Evolutionary conservation across 2,329 filamentous ascomycete species (phyloP).

Genomic region (Ilyonectria robusta): DNA sequence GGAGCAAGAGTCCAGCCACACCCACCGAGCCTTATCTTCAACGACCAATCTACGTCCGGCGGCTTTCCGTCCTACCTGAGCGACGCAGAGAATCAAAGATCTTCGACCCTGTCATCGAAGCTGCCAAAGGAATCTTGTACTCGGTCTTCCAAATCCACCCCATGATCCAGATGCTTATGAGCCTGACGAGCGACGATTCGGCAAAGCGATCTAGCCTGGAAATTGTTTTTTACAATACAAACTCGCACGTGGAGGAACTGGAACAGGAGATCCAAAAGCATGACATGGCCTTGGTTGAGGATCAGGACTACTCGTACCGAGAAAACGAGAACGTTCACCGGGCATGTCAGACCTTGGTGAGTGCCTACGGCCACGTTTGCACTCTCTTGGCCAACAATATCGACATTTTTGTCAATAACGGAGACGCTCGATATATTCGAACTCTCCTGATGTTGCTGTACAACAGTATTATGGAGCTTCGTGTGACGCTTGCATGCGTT

Average conservation of each 20-base stretch:
- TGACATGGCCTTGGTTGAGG: slow-evolving; percentile 62
- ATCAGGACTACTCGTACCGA: slow-evolving; percentile 63
- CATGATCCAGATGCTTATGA: slow-evolving; percentile 76
- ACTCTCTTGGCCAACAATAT: slow-evolving; percentile 73
- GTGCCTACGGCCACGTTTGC: slow-evolving; percentile 76
- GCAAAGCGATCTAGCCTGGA: slow-evolving; percentile 75
- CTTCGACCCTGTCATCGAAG: slow-evolving; percentile 73
- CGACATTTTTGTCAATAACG: slow-evolving; percentile 75
- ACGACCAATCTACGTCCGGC: slow-evolving; percentile 74
- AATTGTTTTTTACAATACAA: slow-evolving; percentile 76
- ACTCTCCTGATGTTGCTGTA: slow-evolving; percentile 75
- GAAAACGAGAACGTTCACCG: slow-evolving; percentile 76
- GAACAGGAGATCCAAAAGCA: slow-evolving; percentile 76
- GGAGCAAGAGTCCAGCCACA: slow-evolving; percentile 69
- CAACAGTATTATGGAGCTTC: slow-evolving; percentile 77
- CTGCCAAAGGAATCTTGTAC: slow-evolving; percentile 76
- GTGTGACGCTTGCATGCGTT: slow-evolving; percentile 64
- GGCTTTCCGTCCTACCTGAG: slow-evolving; percentile 75
- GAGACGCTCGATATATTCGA: slow-evolving; percentile 76
- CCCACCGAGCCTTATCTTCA: slow-evolving; percentile 71
- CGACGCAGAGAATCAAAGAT: slow-evolving; percentile 73
- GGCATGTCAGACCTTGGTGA: slow-evolving; percentile 74
- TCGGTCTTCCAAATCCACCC: slow-evolving; percentile 78
- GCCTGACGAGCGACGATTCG: slow-evolving; percentile 72
- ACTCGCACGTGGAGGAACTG: slow-evolving; percentile 75